Evolutionary conservation across 257 asterid genomes (phyloP).

Genomic region (Solanum sparsipilum): DNA sequence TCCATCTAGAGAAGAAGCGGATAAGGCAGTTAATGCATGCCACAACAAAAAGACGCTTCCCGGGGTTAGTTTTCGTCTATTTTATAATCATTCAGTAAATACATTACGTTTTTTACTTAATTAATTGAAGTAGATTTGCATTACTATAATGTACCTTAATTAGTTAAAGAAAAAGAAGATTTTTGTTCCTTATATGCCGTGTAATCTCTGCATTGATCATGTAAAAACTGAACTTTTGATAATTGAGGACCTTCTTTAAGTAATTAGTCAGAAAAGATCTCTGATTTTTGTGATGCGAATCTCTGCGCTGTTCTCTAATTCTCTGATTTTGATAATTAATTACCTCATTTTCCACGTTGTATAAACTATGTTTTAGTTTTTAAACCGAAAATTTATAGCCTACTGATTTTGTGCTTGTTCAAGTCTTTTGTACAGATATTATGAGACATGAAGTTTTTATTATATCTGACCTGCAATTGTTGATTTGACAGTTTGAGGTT

Average conservation of each 20-base stretch:
- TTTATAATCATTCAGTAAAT: neutral
- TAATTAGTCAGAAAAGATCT: neutral
- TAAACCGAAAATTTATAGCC: neutral
- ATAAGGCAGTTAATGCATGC: conserved; percentile 71
- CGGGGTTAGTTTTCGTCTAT: conserved; percentile 37
- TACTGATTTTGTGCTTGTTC: neutral
- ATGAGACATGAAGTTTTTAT: neutral
- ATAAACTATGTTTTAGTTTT: neutral
- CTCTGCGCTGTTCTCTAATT: neutral
- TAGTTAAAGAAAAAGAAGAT: neutral
- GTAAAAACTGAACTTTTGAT: neutral
- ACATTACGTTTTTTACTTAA: neutral
- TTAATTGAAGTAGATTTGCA: neutral
- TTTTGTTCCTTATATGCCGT: neutral
- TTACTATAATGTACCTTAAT: neutral
- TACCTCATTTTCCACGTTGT: neutral
- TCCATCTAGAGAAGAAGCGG: conserved; percentile 93
- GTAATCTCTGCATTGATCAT: neutral
- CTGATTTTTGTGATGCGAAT: neutral
- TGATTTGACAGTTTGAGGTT: neutral
- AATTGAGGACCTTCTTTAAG: neutral
- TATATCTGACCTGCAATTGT: neutral
- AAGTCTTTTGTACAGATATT: neutral
- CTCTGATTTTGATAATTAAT: neutral
- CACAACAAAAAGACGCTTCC: conserved; percentile 86